These are phyloP conservation scores for Myochromella boudieri DNA, from an alignment of 768 basidiomycete species.

Conservation along the genomic window DNA sequence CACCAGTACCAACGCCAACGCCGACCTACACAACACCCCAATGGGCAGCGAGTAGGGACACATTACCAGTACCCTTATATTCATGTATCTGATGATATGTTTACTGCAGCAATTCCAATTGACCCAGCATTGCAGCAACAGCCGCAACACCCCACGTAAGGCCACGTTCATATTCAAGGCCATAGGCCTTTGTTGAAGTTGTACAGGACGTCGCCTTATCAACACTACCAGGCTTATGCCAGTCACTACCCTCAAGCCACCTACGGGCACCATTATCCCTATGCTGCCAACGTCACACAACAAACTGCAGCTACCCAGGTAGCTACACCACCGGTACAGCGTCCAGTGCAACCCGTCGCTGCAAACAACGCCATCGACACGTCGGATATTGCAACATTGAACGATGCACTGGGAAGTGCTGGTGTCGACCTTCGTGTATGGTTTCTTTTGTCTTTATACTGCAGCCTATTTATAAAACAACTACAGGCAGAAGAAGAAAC, in stretches of 20 bases:
- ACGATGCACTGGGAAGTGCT: constrained; percentile 83
- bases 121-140: constrained; percentile 70
- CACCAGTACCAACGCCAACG: constrained; percentile 26
- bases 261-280: constrained; percentile 47
- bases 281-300: constrained; percentile 32
- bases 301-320: constrained; percentile 24
- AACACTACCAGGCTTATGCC: constrained; percentile 45
- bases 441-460: constrained; percentile 1
- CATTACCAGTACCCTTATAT: too few relatives aligned
- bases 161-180: constrained; percentile 20
- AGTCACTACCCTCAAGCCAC: constrained; percentile 45
- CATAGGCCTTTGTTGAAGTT: constrained; percentile 17
- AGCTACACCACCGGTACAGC: constrained; percentile 21
- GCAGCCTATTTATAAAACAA: constrained; percentile 1
- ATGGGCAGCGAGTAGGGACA: too few relatives aligned
- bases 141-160: constrained; percentile 45
- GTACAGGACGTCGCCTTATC: constrained; percentile 46
- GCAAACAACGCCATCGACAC: constrained; percentile 47
- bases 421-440: constrained; percentile 82
- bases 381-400: constrained; percentile 73
- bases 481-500: constrained; percentile 83
- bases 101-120: constrained; percentile 55
- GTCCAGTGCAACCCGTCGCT: constrained; percentile 5
- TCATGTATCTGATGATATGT: too few relatives aligned
- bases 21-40: constrained; percentile 27